phyloP scores from a whole-genome alignment of 192 early-diverging fungal species.

The Gonapodya prolifera region DNA sequence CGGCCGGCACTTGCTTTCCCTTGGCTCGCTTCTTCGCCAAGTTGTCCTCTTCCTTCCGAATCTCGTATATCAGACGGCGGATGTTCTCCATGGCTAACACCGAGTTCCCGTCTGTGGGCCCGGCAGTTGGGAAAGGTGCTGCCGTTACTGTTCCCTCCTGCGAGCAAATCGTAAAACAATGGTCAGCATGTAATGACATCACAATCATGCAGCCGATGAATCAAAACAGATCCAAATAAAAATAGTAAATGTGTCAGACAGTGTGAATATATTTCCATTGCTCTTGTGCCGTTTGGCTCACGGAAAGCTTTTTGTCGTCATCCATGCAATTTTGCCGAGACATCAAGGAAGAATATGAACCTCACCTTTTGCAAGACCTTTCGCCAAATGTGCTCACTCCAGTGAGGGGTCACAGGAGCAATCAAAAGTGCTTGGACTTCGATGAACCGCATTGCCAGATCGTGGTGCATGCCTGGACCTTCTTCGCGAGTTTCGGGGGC shows the following conservation, averaged over 20 bases:
- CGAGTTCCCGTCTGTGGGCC: conserved; percentile 52
- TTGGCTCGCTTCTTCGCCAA: conserved; percentile 7
- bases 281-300: background rate
- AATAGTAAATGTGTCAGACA: background rate
- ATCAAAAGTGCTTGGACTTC: conserved; percentile 73
- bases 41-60: conserved; percentile 23
- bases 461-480: conserved; percentile 72
- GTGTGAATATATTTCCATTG: background rate
- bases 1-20: conserved; percentile 4
- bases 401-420: conserved; percentile 85
- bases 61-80: conserved; percentile 58
- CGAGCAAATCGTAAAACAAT: conserved; percentile 47
- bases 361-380: conserved; percentile 58
- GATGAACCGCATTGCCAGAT: conserved; percentile 71
- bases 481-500: conserved; percentile 13
- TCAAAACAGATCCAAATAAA: background rate
- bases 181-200: background rate
- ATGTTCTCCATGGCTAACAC: conserved; percentile 70
- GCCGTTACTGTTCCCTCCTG: conserved; percentile 44
- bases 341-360: background rate
- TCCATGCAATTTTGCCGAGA: background rate
- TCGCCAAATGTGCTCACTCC: conserved; percentile 84
- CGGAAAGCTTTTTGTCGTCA: background rate
- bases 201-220: background rate
- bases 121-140: conserved; percentile 16